Base-by-base conservation (phyloP, 1,284 basidiomycete genomes). In the Cryptococcus wingfieldii region DNA sequence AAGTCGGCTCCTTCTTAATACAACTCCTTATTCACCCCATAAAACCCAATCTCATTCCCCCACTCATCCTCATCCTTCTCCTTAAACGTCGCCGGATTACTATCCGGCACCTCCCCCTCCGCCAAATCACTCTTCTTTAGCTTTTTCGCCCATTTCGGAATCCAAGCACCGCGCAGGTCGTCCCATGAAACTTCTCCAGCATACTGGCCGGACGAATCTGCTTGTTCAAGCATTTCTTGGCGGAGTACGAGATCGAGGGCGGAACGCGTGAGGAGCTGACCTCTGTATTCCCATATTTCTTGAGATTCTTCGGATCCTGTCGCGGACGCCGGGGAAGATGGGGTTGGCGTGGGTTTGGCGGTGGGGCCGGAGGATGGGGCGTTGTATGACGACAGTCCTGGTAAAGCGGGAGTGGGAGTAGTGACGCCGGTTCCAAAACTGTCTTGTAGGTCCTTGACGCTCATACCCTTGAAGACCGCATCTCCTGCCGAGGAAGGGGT, bases 31-130 rank as follows among this genome's bases (percentile, higher is more conserved):
- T 56, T 34, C 39, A 47, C 42, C 37, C 64, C 63, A 41, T 56
- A 61, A 66, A 67, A 72, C 6, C 65, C 67, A 49, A 72, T 69
- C 57, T 61, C 61, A 52, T 72, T 72, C 1, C 66, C 68, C 65
- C 65, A 72, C n/a, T 55, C 62, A 62, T 72, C 70, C 53, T 56
- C 48, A 27, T 56, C 54, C 52, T 60, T 67, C 16, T 59, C 52
- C 52, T 63, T 50, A 53, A 62, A 69, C 27, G 65, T 58, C 2
- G 62, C 64, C 7, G 68, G 68, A 38, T 66, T 68, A 4, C 58
- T 60, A 59, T 57, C 54, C n/a, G 67, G 65, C 16, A 70, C 38
- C 52, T 70, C 69, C 9, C 66, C 70, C 13, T 65, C 63, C 0
- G 57, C 62, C 38, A 72, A 27, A 58, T 72, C 67, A 4, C 54